Evolutionary conservation across 2,329 filamentous ascomycete genomes (phyloP), one percentile per base, ranked within the genome.

Genomic region (Blastomyces gilchristii): DNA sequence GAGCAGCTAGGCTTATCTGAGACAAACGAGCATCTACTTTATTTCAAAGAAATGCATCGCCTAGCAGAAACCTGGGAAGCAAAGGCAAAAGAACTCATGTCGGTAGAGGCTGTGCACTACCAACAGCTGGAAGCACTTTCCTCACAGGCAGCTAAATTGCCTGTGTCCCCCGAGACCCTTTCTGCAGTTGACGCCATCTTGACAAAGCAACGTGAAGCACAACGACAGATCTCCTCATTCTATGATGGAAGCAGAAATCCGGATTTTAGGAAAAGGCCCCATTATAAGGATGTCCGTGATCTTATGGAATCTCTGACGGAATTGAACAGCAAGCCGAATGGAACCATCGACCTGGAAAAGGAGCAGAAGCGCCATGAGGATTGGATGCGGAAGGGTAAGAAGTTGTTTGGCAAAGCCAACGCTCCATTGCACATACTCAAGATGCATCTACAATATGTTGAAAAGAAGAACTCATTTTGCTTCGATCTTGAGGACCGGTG

Each of bases 351-450:
- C 70, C 83, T 99, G 4, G 94, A 99, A 72, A 92, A 91, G 67
- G 91, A 97, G 74, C 89, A 94, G 67, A 96, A 94, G 72, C 86
- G 90, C 8, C 94, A 97, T 68, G 94, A 99, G 73, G 94, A 99
- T 74, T 99, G 94, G 94, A 99, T 99, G 93, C 85, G 94, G 41
- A 91, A 91, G 71, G 94, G 94, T 60, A 99, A 99, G 78, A 97
- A 97, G 74, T 78, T 99, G 0, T 99, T 99, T 71, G 94, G 94
- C 61, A 99, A 99, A 76, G 94, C 94, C 0, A 99, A 99, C 72
- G 94, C 94, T 1, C 94, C 94, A 0, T 80, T 99, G 14, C 94
- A 99, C 74, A 99, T 99, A 67, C 82, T 99, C 37, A 94, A 93
- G 71, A 89, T 88, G 63, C 93, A 99, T 69, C 92, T 99, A 85